Base-by-base conservation (phyloP, 2,329 filamentous ascomycete species). In the Corynespora cassiicola region DNA sequence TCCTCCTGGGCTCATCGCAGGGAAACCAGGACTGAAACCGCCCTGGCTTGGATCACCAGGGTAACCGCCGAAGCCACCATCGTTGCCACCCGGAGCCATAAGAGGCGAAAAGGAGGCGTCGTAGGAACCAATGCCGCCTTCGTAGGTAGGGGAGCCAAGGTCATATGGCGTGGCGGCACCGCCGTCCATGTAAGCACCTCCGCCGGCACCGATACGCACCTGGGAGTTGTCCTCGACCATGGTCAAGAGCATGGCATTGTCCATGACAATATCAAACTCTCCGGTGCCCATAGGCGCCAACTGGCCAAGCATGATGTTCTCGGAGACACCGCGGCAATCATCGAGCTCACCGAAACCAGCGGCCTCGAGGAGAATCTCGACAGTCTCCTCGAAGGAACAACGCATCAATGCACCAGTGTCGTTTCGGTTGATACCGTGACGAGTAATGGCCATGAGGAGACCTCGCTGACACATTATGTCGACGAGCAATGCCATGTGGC, bases 311-410 rank as follows among this genome's bases (percentile, higher is more conserved):
- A 99, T 99, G 65, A 99, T 86, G 74, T 99, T 99, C 74, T 99
- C 94, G 11, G 94, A 97, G 33, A 99, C 92, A 78, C 94, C 94
- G 45, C 90, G 88, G 75, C 95, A 99, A 71, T 99, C 94, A 64
- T 99, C 94, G 20, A 99, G 80, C 70, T 99, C 94, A 66, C 94
- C 94, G 33, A 89, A 89, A 11, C 90, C 90, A 16, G 94, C 94
- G 45, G 94, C 95, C 66, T 99, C 94, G 14, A 99, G 83, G 36
- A 99, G 77, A 76, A 99, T 99, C 66, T 99, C 95, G 25, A 99
- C 94, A 1, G 94, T 99, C 71, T 99, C 95, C 73, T 99, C 94
- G 73, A 99, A 99, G 2, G 94, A 99, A 78, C 95, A 99, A 69
- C 94, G 87, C 94, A 99, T 99, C 59, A 99, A 79, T 7, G 94